Evolutionary conservation across 1,139 yeast genomes (phyloP).

Genomic region (Taiozyma sp.): DNA sequence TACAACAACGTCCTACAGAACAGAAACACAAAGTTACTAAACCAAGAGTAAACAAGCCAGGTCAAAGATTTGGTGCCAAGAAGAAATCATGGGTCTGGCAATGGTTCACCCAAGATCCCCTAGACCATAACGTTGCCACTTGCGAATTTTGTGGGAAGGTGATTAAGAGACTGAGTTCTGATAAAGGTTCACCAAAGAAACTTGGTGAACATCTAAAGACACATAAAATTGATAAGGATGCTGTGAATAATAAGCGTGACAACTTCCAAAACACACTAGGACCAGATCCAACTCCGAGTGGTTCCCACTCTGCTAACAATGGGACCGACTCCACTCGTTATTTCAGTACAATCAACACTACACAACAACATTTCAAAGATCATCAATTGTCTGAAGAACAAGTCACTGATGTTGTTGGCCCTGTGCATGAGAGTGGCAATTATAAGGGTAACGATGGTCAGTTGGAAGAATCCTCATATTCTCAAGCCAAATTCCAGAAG

Average conservation of each 20-base stretch:
- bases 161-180: slow-evolving; percentile 42
- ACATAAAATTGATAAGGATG: slow-evolving; percentile 40
- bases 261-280: slow-evolving; percentile 1
- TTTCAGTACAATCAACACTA: slow-evolving; percentile 16
- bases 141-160: slow-evolving; percentile 50
- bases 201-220: slow-evolving; percentile 51
- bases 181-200: slow-evolving; percentile 57
- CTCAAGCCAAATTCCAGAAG: slow-evolving; percentile 43
- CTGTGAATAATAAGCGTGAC: slow-evolving; percentile 21
- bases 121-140: slow-evolving; percentile 44
- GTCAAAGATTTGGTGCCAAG: slow-evolving; percentile 51
- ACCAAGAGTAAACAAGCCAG: slow-evolving; percentile 36
- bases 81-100: slow-evolving; percentile 60
- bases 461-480: slow-evolving; percentile 40
- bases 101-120: slow-evolving; percentile 49
- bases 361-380: slow-evolving; percentile 10
- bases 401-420: slow-evolving; percentile 1
- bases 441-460: slow-evolving; percentile 14
- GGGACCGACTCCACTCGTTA: slow-evolving; percentile 11
- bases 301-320: not conserved
- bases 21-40: slow-evolving; percentile 10
- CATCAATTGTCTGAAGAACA: slow-evolving; percentile 1
- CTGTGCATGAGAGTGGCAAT: not conserved
- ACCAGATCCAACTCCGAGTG: not conserved
- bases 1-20: not conserved